Percentiles rank a stretch among this genome's conserved stretches.
Evolutionary conservation across 2,329 filamentous ascomycete species (phyloP).

Genomic region (Juglanconis oblonga): DNA sequence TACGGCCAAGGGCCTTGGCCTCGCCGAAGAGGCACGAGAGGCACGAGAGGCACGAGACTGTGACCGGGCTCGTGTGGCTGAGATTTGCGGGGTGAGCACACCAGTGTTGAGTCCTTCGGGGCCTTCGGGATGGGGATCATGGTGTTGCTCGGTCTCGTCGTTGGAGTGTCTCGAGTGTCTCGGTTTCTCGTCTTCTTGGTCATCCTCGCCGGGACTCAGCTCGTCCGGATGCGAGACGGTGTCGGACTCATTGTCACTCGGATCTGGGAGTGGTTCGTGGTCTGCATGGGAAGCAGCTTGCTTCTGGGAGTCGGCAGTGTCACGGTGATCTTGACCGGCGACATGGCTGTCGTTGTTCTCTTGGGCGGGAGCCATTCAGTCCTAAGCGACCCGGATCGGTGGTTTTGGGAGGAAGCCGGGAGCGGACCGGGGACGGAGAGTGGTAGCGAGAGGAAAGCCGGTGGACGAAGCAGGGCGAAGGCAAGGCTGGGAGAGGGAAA

Average conservation of each 20-base stretch:
- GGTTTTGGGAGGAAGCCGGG: neutral
- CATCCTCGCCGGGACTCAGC: neutral
- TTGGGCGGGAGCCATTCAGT: slow-evolving; percentile 7
- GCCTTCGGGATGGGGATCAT: slow-evolving; percentile 12
- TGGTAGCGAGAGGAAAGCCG: too few species aligned
- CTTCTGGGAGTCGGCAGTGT: neutral
- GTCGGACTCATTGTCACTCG: neutral
- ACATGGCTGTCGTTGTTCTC: slow-evolving; percentile 5
- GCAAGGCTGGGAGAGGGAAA: too few species aligned
- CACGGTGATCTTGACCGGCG: neutral
- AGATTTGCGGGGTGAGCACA: slow-evolving; percentile 5
- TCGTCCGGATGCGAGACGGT: slow-evolving; percentile 2
- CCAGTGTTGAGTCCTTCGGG: slow-evolving; percentile 14
- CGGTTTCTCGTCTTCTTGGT: slow-evolving; percentile 1
- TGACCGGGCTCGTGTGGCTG: neutral
- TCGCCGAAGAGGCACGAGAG: slow-evolving; percentile 35
- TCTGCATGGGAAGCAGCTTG: neutral
- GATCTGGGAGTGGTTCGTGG: neutral
- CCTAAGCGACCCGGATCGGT: neutral
- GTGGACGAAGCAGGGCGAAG: too few species aligned
- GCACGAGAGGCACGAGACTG: slow-evolving; percentile 32
- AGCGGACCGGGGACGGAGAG: neutral
- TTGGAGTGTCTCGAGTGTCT: neutral
- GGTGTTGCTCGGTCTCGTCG: slow-evolving; percentile 17
- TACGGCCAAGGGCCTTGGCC: slow-evolving; percentile 35